Evolutionary conservation across 2,329 filamentous ascomycete genomes (phyloP).

Genomic region (Trichoderma sp.): DNA sequence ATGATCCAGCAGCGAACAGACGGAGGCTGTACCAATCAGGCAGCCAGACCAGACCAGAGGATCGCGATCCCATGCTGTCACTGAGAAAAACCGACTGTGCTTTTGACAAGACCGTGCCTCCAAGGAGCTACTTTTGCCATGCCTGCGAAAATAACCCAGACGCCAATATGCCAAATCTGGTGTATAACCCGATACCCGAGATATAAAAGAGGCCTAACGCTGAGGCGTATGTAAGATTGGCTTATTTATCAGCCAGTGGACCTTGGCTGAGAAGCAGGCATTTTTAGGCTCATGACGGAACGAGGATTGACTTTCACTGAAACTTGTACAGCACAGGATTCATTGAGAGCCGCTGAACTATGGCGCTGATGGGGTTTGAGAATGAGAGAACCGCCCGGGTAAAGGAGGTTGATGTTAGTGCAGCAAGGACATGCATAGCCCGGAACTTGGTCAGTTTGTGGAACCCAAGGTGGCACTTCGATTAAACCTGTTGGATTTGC

Average conservation of each 20-base stretch:
- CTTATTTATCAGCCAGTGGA: constrained; percentile 10
- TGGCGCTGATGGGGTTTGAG: constrained; percentile 9
- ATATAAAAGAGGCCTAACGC: not conserved
- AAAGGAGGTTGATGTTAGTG: constrained; percentile 12
- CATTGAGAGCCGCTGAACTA: not conserved
- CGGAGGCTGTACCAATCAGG: not conserved
- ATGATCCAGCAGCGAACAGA: not conserved
- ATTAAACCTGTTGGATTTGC: constrained; percentile 11
- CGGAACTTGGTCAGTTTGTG: not conserved
- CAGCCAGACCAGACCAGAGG: not conserved
- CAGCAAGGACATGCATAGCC: not conserved
- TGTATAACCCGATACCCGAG: constrained; percentile 2
- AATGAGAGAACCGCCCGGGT: constrained; percentile 2
- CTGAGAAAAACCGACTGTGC: not conserved
- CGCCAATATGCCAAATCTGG: not conserved
- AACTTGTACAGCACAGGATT: not conserved
- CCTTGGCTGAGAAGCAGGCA: constrained; percentile 1
- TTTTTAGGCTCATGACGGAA: not conserved
- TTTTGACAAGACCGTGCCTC: not conserved
- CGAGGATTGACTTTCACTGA: constrained; percentile 1
- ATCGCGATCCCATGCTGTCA: not conserved
- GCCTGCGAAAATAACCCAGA: not conserved
- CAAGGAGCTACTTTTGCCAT: not conserved
- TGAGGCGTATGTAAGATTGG: not conserved
- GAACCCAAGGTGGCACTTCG: constrained; percentile 9